phyloP scores from a whole-genome alignment of 176 grass and related monocot genomes.

The Pontederia paniculata region DNA sequence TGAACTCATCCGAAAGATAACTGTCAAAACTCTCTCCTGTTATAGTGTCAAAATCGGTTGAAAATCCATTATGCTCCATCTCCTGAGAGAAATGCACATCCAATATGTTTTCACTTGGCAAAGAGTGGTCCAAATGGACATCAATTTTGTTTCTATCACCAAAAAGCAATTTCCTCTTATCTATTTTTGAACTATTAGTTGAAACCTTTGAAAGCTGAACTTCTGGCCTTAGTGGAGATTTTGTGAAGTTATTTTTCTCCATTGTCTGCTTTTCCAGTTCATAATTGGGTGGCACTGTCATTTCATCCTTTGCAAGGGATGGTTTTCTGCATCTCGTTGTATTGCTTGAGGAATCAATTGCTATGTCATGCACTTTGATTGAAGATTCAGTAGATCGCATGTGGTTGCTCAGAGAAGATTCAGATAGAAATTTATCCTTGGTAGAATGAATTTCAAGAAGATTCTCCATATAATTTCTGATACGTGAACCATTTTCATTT shows the following conservation, averaged over 20 bases:
- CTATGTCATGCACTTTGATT: slow-evolving; percentile 41
- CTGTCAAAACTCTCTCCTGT: slow-evolving; percentile 46
- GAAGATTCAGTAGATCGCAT: slow-evolving; percentile 31
- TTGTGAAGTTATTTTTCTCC: not conserved
- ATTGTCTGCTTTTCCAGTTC: not conserved
- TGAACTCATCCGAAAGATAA: slow-evolving; percentile 50
- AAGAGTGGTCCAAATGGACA: not conserved
- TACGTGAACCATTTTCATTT: slow-evolving; percentile 28
- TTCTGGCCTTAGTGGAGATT: not conserved
- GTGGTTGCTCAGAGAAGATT: slow-evolving; percentile 25
- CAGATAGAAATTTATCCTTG: slow-evolving; percentile 25
- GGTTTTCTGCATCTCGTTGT: slow-evolving; percentile 3
- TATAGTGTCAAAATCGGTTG: slow-evolving; percentile 6
- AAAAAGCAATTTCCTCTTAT: not conserved
- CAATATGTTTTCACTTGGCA: slow-evolving; percentile 35
- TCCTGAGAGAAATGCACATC: slow-evolving; percentile 26
- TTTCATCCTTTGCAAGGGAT: not conserved
- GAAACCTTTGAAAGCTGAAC: not conserved
- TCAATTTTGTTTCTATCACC: slow-evolving; percentile 14
- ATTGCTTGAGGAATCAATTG: slow-evolving; percentile 30
- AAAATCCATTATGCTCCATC: slow-evolving; percentile 14
- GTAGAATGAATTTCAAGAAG: slow-evolving; percentile 31
- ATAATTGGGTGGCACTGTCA: not conserved
- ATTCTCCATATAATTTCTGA: slow-evolving; percentile 38
- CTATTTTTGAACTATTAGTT: not conserved